A percentile compares a stretch with the other conserved stretches of the same genome.
These are phyloP conservation scores for Stenogyne calaminthoides DNA, from an alignment of 305 asterid species.

Conservation along the genomic window DNA sequence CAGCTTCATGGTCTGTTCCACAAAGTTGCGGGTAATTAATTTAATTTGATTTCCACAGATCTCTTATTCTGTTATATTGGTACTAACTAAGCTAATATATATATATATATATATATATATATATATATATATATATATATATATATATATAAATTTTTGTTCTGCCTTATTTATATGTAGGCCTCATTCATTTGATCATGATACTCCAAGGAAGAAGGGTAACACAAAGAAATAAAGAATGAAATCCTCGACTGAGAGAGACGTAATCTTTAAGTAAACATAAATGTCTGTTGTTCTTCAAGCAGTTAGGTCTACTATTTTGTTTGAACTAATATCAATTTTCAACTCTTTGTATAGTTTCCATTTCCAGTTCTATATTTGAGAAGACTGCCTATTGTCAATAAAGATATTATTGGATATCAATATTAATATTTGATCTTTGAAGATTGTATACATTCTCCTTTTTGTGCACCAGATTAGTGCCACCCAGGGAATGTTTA, in stretches of 20 bases:
- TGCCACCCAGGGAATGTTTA: not conserved
- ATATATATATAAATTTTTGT: not conserved
- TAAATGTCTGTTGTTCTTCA: not conserved
- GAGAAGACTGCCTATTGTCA: not conserved
- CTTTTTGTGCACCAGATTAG: not conserved
- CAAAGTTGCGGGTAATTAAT: constrained; percentile 34
- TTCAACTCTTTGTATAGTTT: not conserved
- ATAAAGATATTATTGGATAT: not conserved
- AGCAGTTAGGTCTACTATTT: too few species aligned
- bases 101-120: too few species aligned
- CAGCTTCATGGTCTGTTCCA: constrained; percentile 45
- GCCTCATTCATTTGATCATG: constrained; percentile 29
- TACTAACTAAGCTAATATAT: not conserved
- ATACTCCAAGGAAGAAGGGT: constrained; percentile 35
- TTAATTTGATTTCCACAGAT: not conserved
- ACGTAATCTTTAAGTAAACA: not conserved
- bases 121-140: too few species aligned
- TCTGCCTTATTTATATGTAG: constrained; percentile 6
- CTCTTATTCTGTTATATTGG: not conserved
- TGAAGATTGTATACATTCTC: not conserved
- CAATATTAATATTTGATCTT: not conserved
- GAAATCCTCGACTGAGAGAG: too few species aligned
- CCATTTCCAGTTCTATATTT: not conserved
- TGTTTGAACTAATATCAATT: too few species aligned
- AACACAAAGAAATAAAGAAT: not conserved